Base-by-base conservation (phyloP, 306 rosid species). In the Alnus rubra region DNA sequence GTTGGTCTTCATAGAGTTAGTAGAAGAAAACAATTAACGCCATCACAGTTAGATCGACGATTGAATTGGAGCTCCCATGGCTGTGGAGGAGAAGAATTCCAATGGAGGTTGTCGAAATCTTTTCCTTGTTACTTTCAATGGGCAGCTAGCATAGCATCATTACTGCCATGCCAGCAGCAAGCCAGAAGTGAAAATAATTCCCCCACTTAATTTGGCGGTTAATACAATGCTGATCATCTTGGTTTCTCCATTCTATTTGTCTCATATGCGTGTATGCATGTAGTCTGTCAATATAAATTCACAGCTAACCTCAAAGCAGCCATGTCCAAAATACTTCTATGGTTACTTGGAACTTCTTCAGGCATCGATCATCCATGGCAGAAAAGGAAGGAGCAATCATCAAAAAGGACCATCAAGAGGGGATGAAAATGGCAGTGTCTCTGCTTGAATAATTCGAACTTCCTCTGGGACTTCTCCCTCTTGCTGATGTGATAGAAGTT, bases 391-490 rank as follows among this genome's bases (percentile, higher is more conserved):
- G 97, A 83, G 98, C 82, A 4, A 56, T 87, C 1, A 90, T 92
- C 72, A 92, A 89, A 86, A 87, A 54, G n/a, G 97, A 97, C 0
- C 88, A 94, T 3, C 95, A 88, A 3, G 98, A 89, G 31, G 93
- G 94, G 16, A 63, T 89, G 0, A 86, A 87, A 65, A 16, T 90
- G 70, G 98, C 98, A 0, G 67, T 42, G 0, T 75, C 97, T 3
- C 79, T 92, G 2, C 91, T 92, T 5, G 84, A 88, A 60, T 97
- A 94, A 69, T 92, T 87, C 35, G 87, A 84, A 9, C 93, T 94
- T 1, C 97, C 98, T 0, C 80, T 39, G 4, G 98, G 97, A 49
- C 95, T 94, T 52, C 89, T 94, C 31, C 98, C 97, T 2, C 78
- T 94, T 0, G 85, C 78, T 0, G 88, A 90, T 0, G 96, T 92